Percentiles rank a stretch among this genome's conserved stretches.
These are phyloP conservation scores for Talaromyces wortmannii DNA, from an alignment of 495 filamentous ascomycete species.

Conservation along the genomic window DNA sequence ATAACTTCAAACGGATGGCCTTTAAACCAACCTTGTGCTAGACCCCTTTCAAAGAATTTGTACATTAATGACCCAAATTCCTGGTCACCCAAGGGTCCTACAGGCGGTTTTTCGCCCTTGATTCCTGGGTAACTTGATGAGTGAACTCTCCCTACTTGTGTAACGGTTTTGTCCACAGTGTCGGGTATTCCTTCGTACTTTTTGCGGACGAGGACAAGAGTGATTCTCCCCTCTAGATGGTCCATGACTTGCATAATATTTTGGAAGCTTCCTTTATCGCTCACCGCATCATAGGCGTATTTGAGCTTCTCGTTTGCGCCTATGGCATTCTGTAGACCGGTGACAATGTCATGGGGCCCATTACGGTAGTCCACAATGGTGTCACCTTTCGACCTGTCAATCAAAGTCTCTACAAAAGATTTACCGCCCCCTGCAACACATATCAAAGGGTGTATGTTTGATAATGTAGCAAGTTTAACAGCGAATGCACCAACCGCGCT, in stretches of 20 bases:
- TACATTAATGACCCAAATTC: neutral
- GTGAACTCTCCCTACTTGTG: no score
- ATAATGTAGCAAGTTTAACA: slow-evolving; percentile 55
- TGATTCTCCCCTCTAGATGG: neutral
- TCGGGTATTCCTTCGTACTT: no score
- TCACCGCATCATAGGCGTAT: slow-evolving; percentile 53
- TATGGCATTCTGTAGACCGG: slow-evolving; percentile 6
- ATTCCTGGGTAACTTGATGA: no score
- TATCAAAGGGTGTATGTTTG: slow-evolving; percentile 70
- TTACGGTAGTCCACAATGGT: slow-evolving; percentile 62
- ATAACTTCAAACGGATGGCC: slow-evolving; percentile 53
- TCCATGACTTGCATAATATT: slow-evolving; percentile 43
- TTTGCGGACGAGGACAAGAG: no score
- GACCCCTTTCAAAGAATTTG: neutral
- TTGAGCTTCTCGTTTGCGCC: slow-evolving; percentile 7
- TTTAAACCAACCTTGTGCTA: slow-evolving; percentile 53
- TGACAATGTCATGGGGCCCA: slow-evolving; percentile 10
- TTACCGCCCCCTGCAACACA: slow-evolving; percentile 54
- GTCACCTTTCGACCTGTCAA: slow-evolving; percentile 59
- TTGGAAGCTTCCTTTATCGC: slow-evolving; percentile 38
- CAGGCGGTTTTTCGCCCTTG: no score
- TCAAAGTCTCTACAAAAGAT: slow-evolving; percentile 44
- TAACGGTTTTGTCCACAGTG: no score
- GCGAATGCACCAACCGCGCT: slow-evolving; percentile 61
- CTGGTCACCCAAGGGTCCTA: neutral